Percentiles rank a stretch among this genome's conserved stretches.
Evolutionary conservation across 352 stramenopile species (phyloP).

Genomic region (Globisporangium paddicum): DNA sequence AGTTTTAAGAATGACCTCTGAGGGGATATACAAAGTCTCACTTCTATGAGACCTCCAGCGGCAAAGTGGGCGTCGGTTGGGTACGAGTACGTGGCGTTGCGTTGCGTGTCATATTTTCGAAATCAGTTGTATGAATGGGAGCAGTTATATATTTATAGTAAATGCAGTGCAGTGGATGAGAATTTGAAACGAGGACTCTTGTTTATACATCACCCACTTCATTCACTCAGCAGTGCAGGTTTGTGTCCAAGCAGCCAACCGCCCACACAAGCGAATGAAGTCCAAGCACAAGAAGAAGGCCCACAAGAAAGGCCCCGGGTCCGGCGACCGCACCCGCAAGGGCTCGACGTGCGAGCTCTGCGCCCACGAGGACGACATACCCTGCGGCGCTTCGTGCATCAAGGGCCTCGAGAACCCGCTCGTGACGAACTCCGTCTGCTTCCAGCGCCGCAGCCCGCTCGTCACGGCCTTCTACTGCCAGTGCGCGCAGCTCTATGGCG

Average conservation of each 20-base stretch:
- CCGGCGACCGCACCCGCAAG: background rate
- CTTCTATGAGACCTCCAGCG: background rate
- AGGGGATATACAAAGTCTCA: background rate
- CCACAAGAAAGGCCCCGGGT: constrained; percentile 4
- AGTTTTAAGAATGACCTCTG: background rate
- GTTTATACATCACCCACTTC: no score
- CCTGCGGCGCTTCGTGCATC: constrained; percentile 7
- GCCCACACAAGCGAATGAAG: background rate
- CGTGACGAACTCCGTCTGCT: constrained; percentile 11
- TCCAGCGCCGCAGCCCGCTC: constrained; percentile 11
- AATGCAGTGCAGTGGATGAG: background rate
- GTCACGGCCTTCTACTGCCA: constrained; percentile 36
- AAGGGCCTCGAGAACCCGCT: constrained; percentile 11
- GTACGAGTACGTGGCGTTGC: background rate
- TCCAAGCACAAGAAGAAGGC: constrained; percentile 8
- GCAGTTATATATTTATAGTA: constrained; percentile 3
- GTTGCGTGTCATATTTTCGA: background rate
- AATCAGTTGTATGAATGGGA: background rate
- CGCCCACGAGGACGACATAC: constrained; percentile 10
- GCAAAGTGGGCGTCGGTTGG: background rate
- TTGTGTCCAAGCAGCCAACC: background rate
- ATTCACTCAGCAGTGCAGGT: no score
- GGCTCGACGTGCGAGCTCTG: constrained; percentile 12
- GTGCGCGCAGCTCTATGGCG: constrained; percentile 30
- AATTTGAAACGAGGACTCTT: background rate